phyloP scores from a whole-genome alignment of 331 rosid genomes.

The Stylosanthes scabra region DNA sequence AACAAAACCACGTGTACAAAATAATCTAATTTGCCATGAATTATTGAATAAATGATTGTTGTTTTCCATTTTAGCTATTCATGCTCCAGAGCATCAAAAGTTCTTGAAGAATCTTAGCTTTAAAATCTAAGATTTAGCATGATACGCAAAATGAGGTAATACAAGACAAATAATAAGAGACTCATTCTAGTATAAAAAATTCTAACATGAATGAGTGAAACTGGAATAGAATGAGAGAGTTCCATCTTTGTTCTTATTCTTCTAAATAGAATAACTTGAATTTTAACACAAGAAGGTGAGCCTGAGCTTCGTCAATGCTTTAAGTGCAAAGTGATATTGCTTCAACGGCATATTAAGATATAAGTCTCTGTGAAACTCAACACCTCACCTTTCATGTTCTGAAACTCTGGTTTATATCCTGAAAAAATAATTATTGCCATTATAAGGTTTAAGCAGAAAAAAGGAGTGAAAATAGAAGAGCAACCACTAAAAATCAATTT shows the following conservation, averaged over 20 bases:
- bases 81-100: conserved; percentile 25
- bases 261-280: conserved; percentile 9
- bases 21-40: conserved; percentile 24
- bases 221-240: neutral
- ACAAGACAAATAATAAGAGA: conserved; percentile 35
- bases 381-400: conserved; percentile 47
- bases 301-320: too few species aligned
- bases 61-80: conserved; percentile 8
- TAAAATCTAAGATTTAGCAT: neutral
- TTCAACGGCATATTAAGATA: conserved; percentile 22
- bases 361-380: conserved; percentile 31
- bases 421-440: too few species aligned
- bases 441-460: too few species aligned
- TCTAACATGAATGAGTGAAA: conserved; percentile 14
- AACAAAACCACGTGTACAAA: neutral
- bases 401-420: too few species aligned
- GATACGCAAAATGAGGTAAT: conserved; percentile 5
- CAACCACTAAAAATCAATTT: conserved; percentile 41
- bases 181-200: conserved; percentile 25
- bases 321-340: too few species aligned
- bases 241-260: too few species aligned
- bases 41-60: neutral
- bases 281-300: conserved; percentile 4
- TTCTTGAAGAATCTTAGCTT: neutral
- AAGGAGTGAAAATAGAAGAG: conserved; percentile 53